Base-by-base conservation (phyloP, 2,329 filamentous ascomycete genomes). In the Celoporthe dispersa region DNA sequence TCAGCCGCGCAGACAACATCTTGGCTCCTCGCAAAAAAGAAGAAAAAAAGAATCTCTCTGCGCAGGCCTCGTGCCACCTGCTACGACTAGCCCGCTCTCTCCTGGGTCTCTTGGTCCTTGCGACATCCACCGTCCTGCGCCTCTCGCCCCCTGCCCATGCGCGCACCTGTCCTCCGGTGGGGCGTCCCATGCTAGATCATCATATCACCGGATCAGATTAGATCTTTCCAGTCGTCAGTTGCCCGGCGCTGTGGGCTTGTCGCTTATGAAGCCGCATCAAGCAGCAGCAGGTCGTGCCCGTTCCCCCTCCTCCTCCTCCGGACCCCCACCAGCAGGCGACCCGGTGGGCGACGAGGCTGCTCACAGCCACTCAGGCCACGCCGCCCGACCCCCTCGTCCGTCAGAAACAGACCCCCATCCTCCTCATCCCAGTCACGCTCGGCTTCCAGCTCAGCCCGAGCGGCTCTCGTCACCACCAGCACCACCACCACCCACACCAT, bases 161-260 rank as follows among this genome's bases (percentile, higher is more conserved):
- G 64, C 69, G 69, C 69, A 63, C 33, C 41, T 66, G 37, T 60
- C 67, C 53, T 60, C 67, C 28, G 28, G 53, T 57, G 53, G 53
- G 53, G 53, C 53, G 7, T n/a, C 44, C 44, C 25, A 37, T 41
- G 57, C 39, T 39, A 69, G 51, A 35, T 48, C 44, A 53, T 65
- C 69, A 41, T 66, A 67, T 71, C 64, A 61, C 61, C 70, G 67
- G 67, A 71, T 71, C 70, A 69, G 70, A 71, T 71, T 69, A 71
- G 70, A 71, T 71, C 31, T 39, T 61, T n/a, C 19, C 35, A 25
- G 60, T 39, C 37, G 37, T 37, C 59, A 12, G 33, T 22, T 37
- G 59, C 59, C 37, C 37, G 59, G 25, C 59, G 7, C 9, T 35
- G 59, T 61, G 59, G 59, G n/a, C 59, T 57, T 57, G 59, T 33